Percentiles rank a stretch among this genome's conserved stretches.
Evolutionary conservation across 2,329 filamentous ascomycete species (phyloP).

Genomic region (Talaromyces piceae): DNA sequence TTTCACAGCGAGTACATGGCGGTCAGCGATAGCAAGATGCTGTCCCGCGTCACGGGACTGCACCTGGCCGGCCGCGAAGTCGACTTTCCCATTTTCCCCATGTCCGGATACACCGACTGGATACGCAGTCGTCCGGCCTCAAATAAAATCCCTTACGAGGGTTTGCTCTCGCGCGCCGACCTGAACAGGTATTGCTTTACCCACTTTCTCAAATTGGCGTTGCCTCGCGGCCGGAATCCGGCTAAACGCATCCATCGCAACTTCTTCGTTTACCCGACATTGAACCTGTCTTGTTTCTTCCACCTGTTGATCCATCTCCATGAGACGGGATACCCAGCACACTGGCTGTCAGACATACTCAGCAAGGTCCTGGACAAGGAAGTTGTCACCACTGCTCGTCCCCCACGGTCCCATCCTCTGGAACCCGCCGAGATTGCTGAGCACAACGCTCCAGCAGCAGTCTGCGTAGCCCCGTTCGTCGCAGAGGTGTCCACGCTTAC

Average conservation of each 20-base stretch:
- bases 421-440: slow-evolving; percentile 1
- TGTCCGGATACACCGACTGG: slow-evolving; percentile 4
- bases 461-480: slow-evolving; percentile 5
- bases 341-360: slow-evolving; percentile 12
- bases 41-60: slow-evolving; percentile 7
- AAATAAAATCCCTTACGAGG: slow-evolving; percentile 4
- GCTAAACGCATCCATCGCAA: not conserved
- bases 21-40: not conserved
- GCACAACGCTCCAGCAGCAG: not conserved
- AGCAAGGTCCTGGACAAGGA: slow-evolving; percentile 7
- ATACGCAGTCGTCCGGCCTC: slow-evolving; percentile 1
- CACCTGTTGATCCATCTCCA: slow-evolving; percentile 10
- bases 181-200: slow-evolving; percentile 5
- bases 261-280: not conserved
- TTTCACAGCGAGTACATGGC: not conserved
- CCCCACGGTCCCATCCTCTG: slow-evolving; percentile 7
- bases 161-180: slow-evolving; percentile 7
- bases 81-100: not conserved
- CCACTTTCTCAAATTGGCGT: slow-evolving; percentile 6
- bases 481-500: slow-evolving; percentile 6
- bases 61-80: not conserved
- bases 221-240: not conserved
- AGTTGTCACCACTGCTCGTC: slow-evolving; percentile 3
- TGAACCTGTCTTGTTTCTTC: slow-evolving; percentile 10
- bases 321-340: slow-evolving; percentile 10